These are phyloP conservation scores for Neoboletus subvelutipes DNA, from an alignment of 768 basidiomycete genomes.

Conservation along the genomic window DNA sequence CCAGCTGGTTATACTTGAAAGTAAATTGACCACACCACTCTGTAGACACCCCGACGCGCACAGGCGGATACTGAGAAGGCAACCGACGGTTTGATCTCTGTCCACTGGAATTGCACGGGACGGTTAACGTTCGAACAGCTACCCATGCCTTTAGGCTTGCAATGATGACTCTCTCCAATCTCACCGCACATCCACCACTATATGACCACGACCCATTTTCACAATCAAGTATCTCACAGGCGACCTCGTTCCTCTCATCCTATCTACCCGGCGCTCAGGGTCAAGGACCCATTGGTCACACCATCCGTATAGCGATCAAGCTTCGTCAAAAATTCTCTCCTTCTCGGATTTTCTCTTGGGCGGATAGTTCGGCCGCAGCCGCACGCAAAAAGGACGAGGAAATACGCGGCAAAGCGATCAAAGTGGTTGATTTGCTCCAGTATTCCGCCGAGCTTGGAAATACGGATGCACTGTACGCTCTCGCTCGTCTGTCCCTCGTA, in stretches of 20 bases:
- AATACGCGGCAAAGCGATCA: slow-evolving; percentile 67
- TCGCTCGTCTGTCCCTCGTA: slow-evolving; percentile 69
- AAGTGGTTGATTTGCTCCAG: slow-evolving; percentile 76
- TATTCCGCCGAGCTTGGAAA: slow-evolving; percentile 81
- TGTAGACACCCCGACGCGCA: slow-evolving; percentile 14
- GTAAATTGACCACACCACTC: slow-evolving; percentile 1
- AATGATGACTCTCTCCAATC: slow-evolving; percentile 58
- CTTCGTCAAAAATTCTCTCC: slow-evolving; percentile 61
- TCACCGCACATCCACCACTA: slow-evolving; percentile 59
- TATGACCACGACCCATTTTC: slow-evolving; percentile 51
- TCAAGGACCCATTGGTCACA: slow-evolving; percentile 72
- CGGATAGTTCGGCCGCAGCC: slow-evolving; percentile 41
- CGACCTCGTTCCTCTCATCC: slow-evolving; percentile 56
- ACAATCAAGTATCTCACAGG: slow-evolving; percentile 38
- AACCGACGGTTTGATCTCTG: slow-evolving; percentile 46
- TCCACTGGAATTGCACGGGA: neutral
- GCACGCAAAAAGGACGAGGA: slow-evolving; percentile 65
- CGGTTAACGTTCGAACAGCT: slow-evolving; percentile 40
- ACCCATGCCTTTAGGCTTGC: slow-evolving; percentile 76
- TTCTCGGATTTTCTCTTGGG: slow-evolving; percentile 43
- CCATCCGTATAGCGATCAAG: slow-evolving; percentile 64
- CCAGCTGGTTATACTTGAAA: neutral
- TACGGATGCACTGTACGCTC: slow-evolving; percentile 65
- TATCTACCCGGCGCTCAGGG: slow-evolving; percentile 73
- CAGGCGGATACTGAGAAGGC: slow-evolving; percentile 40